These are phyloP conservation scores for Sarcomyxa edulis DNA, from an alignment of 768 basidiomycete genomes.

Conservation along the genomic window DNA sequence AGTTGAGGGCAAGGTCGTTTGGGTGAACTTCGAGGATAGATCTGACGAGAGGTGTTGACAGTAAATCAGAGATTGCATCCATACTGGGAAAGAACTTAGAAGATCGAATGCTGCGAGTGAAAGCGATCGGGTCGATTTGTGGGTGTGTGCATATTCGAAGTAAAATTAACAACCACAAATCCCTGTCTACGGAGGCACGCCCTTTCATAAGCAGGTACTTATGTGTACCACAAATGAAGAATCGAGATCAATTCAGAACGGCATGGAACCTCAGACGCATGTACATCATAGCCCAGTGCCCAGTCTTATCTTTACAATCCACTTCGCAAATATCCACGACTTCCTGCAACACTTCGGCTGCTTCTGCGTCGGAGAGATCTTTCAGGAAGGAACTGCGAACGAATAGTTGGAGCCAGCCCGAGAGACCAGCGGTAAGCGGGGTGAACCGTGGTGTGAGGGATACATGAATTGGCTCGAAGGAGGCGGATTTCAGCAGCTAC, in stretches of 20 bases:
- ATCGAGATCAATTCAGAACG: slow-evolving; percentile 27
- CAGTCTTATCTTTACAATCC: slow-evolving; percentile 53
- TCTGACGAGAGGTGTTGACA: slow-evolving; percentile 14
- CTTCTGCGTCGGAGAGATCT: slow-evolving; percentile 46
- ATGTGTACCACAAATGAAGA: no score
- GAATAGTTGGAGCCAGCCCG: slow-evolving; percentile 69
- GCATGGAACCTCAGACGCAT: slow-evolving; percentile 64
- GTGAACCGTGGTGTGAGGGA: slow-evolving; percentile 52
- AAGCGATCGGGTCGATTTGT: no score
- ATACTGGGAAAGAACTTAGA: no score
- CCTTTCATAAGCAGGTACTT: no score
- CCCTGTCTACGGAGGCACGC: no score
- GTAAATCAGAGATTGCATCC: no score
- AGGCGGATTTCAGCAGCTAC: slow-evolving; percentile 50
- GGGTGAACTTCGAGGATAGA: slow-evolving; percentile 42
- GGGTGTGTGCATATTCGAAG: no score
- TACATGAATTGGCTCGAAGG: slow-evolving; percentile 53
- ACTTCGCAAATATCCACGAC: slow-evolving; percentile 50
- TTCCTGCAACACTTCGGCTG: slow-evolving; percentile 54
- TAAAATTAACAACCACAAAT: no score
- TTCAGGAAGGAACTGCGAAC: slow-evolving; percentile 54
- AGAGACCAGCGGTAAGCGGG: slow-evolving; percentile 43
- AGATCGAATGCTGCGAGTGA: no score
- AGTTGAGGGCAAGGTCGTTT: slow-evolving; percentile 31
- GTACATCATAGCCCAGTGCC: slow-evolving; percentile 72